These are phyloP conservation scores for Colletotrichum lentis DNA, from an alignment of 2,329 filamentous ascomycete species.

Conservation along the genomic window DNA sequence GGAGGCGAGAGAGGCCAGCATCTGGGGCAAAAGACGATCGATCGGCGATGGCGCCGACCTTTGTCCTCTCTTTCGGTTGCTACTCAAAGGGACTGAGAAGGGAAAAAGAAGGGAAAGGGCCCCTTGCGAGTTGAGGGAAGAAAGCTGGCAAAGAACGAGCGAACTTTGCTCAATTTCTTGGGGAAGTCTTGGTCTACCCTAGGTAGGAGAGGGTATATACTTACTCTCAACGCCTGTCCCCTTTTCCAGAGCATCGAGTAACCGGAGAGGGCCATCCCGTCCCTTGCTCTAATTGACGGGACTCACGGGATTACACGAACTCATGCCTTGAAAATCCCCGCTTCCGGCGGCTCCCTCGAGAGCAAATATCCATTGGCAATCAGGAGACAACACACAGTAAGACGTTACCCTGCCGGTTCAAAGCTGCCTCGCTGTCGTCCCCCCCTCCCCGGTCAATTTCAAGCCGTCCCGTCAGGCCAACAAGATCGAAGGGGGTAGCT, in stretches of 20 bases:
- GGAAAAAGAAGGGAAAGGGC: not conserved
- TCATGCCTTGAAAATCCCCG: slow-evolving; percentile 12
- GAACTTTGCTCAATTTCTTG: too few species aligned
- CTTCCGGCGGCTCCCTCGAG: slow-evolving; percentile 7
- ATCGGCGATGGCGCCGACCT: not conserved
- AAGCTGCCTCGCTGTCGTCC: not conserved
- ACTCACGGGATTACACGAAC: slow-evolving; percentile 30
- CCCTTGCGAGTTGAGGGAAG: not conserved
- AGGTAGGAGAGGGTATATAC: slow-evolving; percentile 2
- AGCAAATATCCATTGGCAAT: slow-evolving; percentile 2
- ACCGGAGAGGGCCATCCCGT: slow-evolving; percentile 1
- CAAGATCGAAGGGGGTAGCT: slow-evolving; percentile 12
- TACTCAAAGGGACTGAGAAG: not conserved
- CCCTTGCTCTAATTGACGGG: slow-evolving; percentile 34
- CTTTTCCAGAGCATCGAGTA: slow-evolving; percentile 5
- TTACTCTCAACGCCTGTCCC: not conserved
- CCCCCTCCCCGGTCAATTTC: not conserved
- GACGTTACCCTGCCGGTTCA: too few species aligned
- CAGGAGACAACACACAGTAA: slow-evolving; percentile 8
- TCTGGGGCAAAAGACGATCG: slow-evolving; percentile 19
- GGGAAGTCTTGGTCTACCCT: not conserved
- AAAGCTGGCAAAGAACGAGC: not conserved
- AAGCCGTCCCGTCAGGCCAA: not conserved
- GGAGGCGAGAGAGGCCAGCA: slow-evolving; percentile 34
- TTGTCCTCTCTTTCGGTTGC: not conserved